phyloP scores from a whole-genome alignment of 1,284 basidiomycete species.

The Marasmius tenuissimus region DNA sequence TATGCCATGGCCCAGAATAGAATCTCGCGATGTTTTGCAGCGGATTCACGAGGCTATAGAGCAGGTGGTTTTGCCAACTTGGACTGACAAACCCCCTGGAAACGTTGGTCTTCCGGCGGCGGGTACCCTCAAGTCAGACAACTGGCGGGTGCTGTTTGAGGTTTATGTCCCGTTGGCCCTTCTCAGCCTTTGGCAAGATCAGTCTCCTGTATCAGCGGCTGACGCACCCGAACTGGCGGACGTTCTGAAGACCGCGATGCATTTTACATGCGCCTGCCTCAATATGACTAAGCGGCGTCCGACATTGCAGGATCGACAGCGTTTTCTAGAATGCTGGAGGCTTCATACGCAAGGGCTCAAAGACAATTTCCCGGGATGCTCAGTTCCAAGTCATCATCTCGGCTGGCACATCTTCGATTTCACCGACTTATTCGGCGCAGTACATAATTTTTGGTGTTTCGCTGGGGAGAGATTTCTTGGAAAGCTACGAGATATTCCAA shows the following conservation, averaged over 20 bases:
- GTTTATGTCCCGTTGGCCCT: conserved; percentile 4
- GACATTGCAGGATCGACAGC: neutral
- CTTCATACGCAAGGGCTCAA: conserved; percentile 4
- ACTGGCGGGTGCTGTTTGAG: conserved; percentile 6
- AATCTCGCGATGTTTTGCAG: neutral
- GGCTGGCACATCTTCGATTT: conserved; percentile 11
- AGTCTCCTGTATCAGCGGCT: conserved; percentile 2
- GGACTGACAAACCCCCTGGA: conserved; percentile 3
- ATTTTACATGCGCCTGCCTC: conserved; percentile 4
- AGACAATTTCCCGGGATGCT: conserved; percentile 6
- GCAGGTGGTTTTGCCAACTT: conserved; percentile 2
- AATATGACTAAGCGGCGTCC: conserved; percentile 3
- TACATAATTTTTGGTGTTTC: conserved; percentile 10
- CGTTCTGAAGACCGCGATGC: conserved; percentile 1
- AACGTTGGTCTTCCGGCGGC: conserved; percentile 3
- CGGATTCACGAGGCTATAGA: conserved; percentile 1
- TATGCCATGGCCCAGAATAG: neutral
- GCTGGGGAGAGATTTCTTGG: conserved; percentile 3
- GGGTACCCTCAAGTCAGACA: conserved; percentile 9
- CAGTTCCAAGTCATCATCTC: conserved; percentile 7
- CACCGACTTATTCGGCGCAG: conserved; percentile 6
- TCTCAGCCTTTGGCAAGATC: conserved; percentile 8
- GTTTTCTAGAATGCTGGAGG: neutral
- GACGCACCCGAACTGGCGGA: neutral
- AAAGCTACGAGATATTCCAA: conserved; percentile 3